Conservation (phyloP, 495 filamentous ascomycete genomes). For the Lentithecium fluviatile region DNA sequence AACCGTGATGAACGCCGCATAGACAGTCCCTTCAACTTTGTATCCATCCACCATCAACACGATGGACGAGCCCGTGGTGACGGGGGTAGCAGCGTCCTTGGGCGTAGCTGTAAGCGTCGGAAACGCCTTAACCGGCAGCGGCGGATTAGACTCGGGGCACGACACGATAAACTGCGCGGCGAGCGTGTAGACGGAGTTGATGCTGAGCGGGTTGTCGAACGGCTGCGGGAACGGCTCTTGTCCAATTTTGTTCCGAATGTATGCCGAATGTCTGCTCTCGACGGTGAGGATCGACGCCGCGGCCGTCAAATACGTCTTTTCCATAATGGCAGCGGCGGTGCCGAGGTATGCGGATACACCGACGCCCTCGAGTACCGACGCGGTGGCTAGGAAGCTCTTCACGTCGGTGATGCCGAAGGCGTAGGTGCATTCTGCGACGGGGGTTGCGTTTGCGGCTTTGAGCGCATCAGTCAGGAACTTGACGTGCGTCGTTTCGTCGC, state of each 20-base stretch:
- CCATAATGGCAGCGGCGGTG: slow-evolving; percentile 57
- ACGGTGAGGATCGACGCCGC: slow-evolving; percentile 63
- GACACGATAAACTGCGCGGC: slow-evolving; percentile 58
- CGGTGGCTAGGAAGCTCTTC: slow-evolving; percentile 52
- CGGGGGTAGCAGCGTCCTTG: slow-evolving; percentile 1
- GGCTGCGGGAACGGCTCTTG: slow-evolving; percentile 55
- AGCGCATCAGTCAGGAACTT: slow-evolving; percentile 55
- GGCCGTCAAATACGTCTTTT: slow-evolving; percentile 55
- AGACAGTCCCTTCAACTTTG: slow-evolving; percentile 20
- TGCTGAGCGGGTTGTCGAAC: slow-evolving; percentile 57
- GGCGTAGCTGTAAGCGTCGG: slow-evolving; percentile 26
- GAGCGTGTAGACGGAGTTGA: slow-evolving; percentile 61
- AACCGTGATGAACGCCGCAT: slow-evolving; percentile 47
- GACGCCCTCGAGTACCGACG: slow-evolving; percentile 54
- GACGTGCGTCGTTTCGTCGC: slow-evolving; percentile 60
- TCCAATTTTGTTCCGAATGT: slow-evolving; percentile 53
- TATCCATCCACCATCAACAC: slow-evolving; percentile 27
- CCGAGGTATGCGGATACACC: slow-evolving; percentile 54
- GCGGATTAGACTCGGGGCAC: slow-evolving; percentile 55
- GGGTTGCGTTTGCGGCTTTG: slow-evolving; percentile 47
- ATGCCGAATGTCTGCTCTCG: slow-evolving; percentile 61
- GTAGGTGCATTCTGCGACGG: slow-evolving; percentile 58
- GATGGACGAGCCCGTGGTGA: slow-evolving; percentile 23
- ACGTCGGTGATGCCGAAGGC: slow-evolving; percentile 54
- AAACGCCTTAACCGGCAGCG: slow-evolving; percentile 58